Percentiles rank a stretch among this genome's conserved stretches.
Conservation (phyloP, 768 basidiomycete species). For the Favolaschia claudopus region DNA sequence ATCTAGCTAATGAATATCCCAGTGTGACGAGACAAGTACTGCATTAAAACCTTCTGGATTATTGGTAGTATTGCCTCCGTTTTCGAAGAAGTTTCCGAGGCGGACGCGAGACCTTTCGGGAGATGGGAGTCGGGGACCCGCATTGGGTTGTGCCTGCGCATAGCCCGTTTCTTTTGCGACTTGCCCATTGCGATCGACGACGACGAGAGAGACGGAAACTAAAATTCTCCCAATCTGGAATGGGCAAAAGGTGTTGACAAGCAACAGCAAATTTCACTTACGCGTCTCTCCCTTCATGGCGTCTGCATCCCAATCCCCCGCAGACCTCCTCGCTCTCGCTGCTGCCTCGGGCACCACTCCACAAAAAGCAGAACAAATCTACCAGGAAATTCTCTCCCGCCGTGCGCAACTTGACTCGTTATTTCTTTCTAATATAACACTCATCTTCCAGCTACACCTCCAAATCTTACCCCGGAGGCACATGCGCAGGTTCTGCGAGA, state of each 20-base stretch:
- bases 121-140: constrained; percentile 94
- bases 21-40: neutral
- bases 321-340: constrained; percentile 65
- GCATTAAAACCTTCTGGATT: constrained; percentile 77
- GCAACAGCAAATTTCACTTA: constrained; percentile 17
- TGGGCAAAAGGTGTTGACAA: neutral
- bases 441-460: constrained; percentile 33
- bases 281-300: constrained; percentile 31
- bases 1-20: constrained; percentile 54
- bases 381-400: constrained; percentile 68
- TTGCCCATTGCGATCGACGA: constrained; percentile 78
- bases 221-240: no score
- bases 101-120: constrained; percentile 80
- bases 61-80: constrained; percentile 85
- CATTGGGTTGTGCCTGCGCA: constrained; percentile 92
- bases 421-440: neutral
- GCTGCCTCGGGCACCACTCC: constrained; percentile 56
- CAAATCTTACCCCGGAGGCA: constrained; percentile 42
- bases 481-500: constrained; percentile 70
- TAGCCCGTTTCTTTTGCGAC: constrained; percentile 84
- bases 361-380: constrained; percentile 73
- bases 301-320: constrained; percentile 38
- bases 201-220: constrained; percentile 3
- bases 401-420: constrained; percentile 39
- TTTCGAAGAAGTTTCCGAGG: constrained; percentile 76